These are phyloP conservation scores for Mycena latifolia DNA, from an alignment of 768 basidiomycete species.

Conservation along the genomic window DNA sequence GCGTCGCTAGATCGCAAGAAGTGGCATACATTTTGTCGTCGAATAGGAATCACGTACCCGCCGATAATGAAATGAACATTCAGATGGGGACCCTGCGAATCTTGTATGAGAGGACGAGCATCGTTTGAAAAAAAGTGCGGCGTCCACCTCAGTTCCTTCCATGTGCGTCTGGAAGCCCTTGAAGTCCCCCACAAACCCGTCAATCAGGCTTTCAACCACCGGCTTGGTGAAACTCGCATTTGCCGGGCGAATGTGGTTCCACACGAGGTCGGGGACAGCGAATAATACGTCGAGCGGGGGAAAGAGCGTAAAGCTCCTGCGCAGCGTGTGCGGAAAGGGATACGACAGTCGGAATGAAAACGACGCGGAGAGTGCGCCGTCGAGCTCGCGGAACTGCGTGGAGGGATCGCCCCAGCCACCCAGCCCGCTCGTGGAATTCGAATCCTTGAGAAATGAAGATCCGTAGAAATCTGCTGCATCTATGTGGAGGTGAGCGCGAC, in stretches of 20 bases:
- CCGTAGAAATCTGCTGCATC: conserved; percentile 3
- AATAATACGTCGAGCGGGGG: conserved; percentile 34
- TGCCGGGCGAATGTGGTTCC: conserved; percentile 38
- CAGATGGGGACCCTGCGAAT: too few relatives aligned
- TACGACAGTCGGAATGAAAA: conserved; percentile 41
- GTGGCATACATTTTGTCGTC: background rate
- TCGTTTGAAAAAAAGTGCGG: too few relatives aligned
- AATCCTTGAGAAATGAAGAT: conserved; percentile 9
- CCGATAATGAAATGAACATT: conserved; percentile 46
- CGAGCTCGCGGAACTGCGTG: conserved; percentile 32
- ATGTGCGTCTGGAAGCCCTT: conserved; percentile 45
- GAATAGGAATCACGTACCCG: conserved; percentile 34
- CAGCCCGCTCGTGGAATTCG: conserved; percentile 11
- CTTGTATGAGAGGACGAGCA: too few relatives aligned
- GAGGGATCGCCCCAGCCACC: conserved; percentile 20
- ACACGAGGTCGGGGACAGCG: conserved; percentile 27
- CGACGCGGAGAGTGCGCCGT: conserved; percentile 43
- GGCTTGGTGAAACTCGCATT: conserved; percentile 42
- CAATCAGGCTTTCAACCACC: conserved; percentile 40
- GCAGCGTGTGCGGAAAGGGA: conserved; percentile 46
- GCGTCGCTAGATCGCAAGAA: conserved; percentile 39
- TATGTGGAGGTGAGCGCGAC: background rate
- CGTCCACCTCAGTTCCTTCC: conserved; percentile 42
- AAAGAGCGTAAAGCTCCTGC: conserved; percentile 48
- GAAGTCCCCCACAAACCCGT: conserved; percentile 45